A percentile compares a stretch with the other conserved stretches of the same genome.
Evolutionary conservation across 306 rosid genomes (phyloP).

Genomic region (Ziziphus jujuba): DNA sequence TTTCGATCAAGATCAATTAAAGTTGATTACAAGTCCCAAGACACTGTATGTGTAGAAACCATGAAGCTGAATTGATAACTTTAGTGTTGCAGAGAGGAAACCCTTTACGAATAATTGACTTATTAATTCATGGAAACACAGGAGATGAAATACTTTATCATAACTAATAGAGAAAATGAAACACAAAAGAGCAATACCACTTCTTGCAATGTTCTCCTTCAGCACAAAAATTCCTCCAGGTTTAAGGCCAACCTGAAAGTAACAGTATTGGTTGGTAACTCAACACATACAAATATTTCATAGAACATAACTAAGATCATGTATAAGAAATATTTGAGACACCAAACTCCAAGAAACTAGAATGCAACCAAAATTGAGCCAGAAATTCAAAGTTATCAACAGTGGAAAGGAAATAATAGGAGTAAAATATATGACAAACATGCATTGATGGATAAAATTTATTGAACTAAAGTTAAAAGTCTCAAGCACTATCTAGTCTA

Average conservation of each 20-base stretch:
- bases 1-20: not conserved
- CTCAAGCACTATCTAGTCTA: too few species aligned
- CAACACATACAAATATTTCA: not conserved
- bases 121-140: conserved; percentile 10
- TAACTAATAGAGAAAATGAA: conserved; percentile 15
- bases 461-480: too few species aligned
- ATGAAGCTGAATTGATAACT: not conserved
- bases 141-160: conserved; percentile 22
- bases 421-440: too few species aligned
- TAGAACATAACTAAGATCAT: not conserved
- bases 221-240: conserved; percentile 79
- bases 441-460: too few species aligned
- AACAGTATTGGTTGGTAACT: conserved; percentile 27
- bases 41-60: not conserved
- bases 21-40: not conserved
- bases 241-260: conserved; percentile 76
- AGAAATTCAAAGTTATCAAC: not conserved
- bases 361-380: not conserved
- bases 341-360: not conserved
- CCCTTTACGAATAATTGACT: not conserved
- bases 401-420: too few species aligned
- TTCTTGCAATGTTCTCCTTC: conserved; percentile 90
- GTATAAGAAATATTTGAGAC: not conserved
- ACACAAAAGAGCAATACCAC: conserved; percentile 46
- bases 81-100: not conserved